Base-by-base conservation (phyloP, 164 flowering plant genomes). In the Magnolia kwangsiensis region DNA sequence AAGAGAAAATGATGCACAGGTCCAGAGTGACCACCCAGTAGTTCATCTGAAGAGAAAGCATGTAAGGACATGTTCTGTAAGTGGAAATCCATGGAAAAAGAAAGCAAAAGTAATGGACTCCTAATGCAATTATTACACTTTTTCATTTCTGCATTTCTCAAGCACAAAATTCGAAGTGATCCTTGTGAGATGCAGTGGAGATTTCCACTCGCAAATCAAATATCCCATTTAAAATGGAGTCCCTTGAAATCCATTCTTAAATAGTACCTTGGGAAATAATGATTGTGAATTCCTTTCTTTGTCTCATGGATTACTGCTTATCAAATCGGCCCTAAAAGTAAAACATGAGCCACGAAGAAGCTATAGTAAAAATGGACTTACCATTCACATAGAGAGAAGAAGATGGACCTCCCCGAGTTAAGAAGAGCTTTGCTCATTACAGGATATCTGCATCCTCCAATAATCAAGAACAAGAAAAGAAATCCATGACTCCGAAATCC, bases 311-410 rank as follows among this genome's bases (percentile, higher is more conserved):
- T 37, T 37, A 37, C 7, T 0, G 7, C 45, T 37, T 37, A 37
- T 37, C 45, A 4, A 37, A 55, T 16, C 9, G 4, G 61, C 61
- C 61, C 13, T 10, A 10, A 10, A 55, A 55, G 61, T 55, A 16
- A 55, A 55, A 55, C 61, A 55, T 55, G 11, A 10, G 61, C 16
- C 13, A 55, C 8, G 16, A 55, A 55, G 61, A 10, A 55, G 59
- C 59, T 14, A 55, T 2, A 4, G 1, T 16, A 21, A 24, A 51
- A 51, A 77, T 2, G 31, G 18, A 78, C 86, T 77, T 49, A 92
- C 96, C 96, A 90, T 88, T 92, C 96, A 77, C 96, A 92, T 16
- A 92, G 68, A 51, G 96, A 89, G 77, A 80, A 92, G 67, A 87
- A 87, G 73, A 92, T 92, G 63, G 83, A 10, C 75, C 96, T 86